Base-by-base conservation (phyloP, 176 grass and related monocot genomes). In the Triticum urartu region DNA sequence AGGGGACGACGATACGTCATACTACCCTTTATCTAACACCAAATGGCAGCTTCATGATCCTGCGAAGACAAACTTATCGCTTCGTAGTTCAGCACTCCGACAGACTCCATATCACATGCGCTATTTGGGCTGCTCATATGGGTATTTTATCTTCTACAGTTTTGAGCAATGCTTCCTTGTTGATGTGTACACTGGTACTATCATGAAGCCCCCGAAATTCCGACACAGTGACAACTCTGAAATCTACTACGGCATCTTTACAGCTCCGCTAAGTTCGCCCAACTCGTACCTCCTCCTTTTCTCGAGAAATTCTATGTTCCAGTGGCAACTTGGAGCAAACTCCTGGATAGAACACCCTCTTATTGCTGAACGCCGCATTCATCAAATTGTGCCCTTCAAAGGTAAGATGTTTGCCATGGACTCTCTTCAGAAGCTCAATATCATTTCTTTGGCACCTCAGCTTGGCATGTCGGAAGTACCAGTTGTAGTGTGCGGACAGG, bases 91-190 rank as follows among this genome's bases (percentile, higher is more conserved):
- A 26, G 60, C 35, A 0, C 21, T 39, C 18, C 83, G 3, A 78
- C 21, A 65, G 36, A 20, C 72, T 50, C 42, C 68, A 63, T 36
- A 8, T 24, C 2, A 17, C 62, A 69, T 84, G 60, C 21, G 2
- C 11, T 88, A 87, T 75, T 10, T 91, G 40, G 92, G 92, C 3
- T 89, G 77, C 77, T 89, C 92, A 30, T 69, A 87, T 70, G 87
- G 87, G n/a, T 83, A 89, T 78, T 58, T 87, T 39, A 91, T 94
- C 35, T 89, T 91, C 21, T 60, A 26, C 6, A 11, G 33, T 38
- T 18, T 4, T 2, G 66, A 86, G 14, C 48, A 64, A 1, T 86
- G 86, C 40, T 6, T 97, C 66, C 54, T 94, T 25, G 79, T 89
- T 12, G 42, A 97, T 78, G 68, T 62, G 35, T 87, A 91, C 80